These are phyloP conservation scores for Geotrichum klebahnii DNA, from an alignment of 1,139 yeast species.

Conservation along the genomic window DNA sequence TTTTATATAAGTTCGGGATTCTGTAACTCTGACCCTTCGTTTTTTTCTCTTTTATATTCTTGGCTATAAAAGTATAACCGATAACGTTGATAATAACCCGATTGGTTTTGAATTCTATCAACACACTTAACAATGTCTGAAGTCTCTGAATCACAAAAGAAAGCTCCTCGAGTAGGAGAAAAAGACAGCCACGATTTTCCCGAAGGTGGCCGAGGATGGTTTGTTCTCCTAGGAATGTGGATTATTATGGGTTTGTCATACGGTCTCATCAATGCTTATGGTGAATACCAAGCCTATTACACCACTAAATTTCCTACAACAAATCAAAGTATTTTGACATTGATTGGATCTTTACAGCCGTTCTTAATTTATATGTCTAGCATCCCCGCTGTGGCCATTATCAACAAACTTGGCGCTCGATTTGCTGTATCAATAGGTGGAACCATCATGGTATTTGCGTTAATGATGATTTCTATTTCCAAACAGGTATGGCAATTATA, in stretches of 20 bases:
- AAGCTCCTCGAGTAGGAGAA: conserved; percentile 1
- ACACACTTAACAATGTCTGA: background rate
- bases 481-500: conserved; percentile 51
- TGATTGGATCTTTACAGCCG: conserved; percentile 51
- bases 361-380: conserved; percentile 47
- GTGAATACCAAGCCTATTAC: conserved; percentile 57
- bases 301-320: conserved; percentile 45
- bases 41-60: no score
- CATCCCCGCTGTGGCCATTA: conserved; percentile 49
- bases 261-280: conserved; percentile 55
- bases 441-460: conserved; percentile 45
- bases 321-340: conserved; percentile 44
- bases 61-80: no score
- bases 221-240: conserved; percentile 32
- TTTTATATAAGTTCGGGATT: no score
- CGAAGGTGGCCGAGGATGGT: conserved; percentile 36
- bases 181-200: conserved; percentile 28
- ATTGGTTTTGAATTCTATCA: background rate
- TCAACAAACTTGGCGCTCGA: conserved; percentile 46
- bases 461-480: conserved; percentile 52
- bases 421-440: conserved; percentile 44
- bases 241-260: conserved; percentile 31
- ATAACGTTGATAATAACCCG: background rate
- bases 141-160: background rate
- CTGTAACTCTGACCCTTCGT: no score